These are phyloP conservation scores for Trametes pubescens DNA, from an alignment of 1,284 basidiomycete genomes.

Conservation along the genomic window DNA sequence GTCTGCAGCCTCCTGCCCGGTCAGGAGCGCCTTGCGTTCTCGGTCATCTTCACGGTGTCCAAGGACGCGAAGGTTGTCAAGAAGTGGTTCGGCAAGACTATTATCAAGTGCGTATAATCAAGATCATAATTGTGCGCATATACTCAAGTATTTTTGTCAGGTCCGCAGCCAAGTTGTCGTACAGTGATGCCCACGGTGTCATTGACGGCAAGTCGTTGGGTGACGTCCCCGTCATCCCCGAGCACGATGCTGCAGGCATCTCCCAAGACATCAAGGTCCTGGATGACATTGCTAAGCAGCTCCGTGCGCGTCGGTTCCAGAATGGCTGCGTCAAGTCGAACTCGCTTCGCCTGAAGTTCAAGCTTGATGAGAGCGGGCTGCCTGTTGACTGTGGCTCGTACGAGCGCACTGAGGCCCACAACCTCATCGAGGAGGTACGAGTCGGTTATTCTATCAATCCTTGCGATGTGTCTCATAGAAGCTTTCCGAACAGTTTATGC, in stretches of 20 bases:
- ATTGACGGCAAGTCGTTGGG: conserved; percentile 79
- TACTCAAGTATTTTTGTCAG: conserved; percentile 48
- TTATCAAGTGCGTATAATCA: conserved; percentile 76
- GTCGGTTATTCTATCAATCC: background rate
- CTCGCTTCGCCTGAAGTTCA: conserved; percentile 80
- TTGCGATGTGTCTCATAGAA: conserved; percentile 9
- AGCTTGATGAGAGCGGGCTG: conserved; percentile 83
- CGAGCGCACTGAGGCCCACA: conserved; percentile 76
- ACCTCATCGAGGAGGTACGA: conserved; percentile 88
- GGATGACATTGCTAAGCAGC: conserved; percentile 73
- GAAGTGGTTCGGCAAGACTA: conserved; percentile 93
- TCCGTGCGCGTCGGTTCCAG: conserved; percentile 81
- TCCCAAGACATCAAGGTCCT: conserved; percentile 82
- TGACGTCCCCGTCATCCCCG: conserved; percentile 57
- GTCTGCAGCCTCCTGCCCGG: conserved; percentile 92
- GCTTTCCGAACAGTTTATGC: conserved; percentile 77
- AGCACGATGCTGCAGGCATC: conserved; percentile 68
- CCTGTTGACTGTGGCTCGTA: conserved; percentile 83
- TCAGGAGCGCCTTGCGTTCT: conserved; percentile 90
- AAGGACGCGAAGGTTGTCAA: conserved; percentile 84
- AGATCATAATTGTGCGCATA: conserved; percentile 2
- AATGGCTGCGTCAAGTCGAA: conserved; percentile 83
- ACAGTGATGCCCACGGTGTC: conserved; percentile 82
- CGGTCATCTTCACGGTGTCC: conserved; percentile 87
- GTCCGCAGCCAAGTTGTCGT: conserved; percentile 88